Evolutionary conservation across 352 stramenopile species (phyloP), one percentile per base, ranked within the genome.

Genomic region (Phytophthora constricta): DNA sequence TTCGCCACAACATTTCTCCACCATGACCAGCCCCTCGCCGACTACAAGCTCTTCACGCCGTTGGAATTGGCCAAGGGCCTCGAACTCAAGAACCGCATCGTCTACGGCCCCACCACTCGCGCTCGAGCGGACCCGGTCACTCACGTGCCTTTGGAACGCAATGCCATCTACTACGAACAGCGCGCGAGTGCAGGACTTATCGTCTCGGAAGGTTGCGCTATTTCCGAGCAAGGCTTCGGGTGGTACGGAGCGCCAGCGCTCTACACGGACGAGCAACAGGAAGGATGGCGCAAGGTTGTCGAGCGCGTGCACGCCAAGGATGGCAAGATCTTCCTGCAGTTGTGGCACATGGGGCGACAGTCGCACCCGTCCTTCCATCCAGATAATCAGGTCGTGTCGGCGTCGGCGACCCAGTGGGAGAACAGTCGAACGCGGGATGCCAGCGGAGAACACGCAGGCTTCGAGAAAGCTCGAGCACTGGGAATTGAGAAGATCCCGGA

Each of bases 331-430:
- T 89, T 78, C 56, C 22, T 79, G 42, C 86, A 96, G 68, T 53
- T 96, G 8, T 93, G 82, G 84, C 86, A 96, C 63, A 77, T 84
- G 34, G 87, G 87, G 26, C 68, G 82, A 39, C 41, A 61, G 45
- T 51, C 66, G 0, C 84, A 96, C 61, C 72, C 72, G 45, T 73
- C 80, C 46, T 64, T 74, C 42, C 34, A 74, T 41, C 16, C 37
- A 7, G 53, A 58, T 22, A 51, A 49, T 23, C 46, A 64, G 4
- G 25, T 61, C 13, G 58, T 69, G 4, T 60, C 47, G 11, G 46
- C 61, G 1, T 74, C 57, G 3, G 45, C 57, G 22, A 65, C 50
- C 4, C 20, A n/a, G 5, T 20, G 25, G 26, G 59, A 56, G 45
- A 25, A 9, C 33, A 62, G 13, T 65, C 58, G 51, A 54, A 84